A percentile compares a stretch with the other conserved stretches of the same genome.
Evolutionary conservation across 2,329 filamentous ascomycete species (phyloP).

Genomic region (Penicillium corylophilum): DNA sequence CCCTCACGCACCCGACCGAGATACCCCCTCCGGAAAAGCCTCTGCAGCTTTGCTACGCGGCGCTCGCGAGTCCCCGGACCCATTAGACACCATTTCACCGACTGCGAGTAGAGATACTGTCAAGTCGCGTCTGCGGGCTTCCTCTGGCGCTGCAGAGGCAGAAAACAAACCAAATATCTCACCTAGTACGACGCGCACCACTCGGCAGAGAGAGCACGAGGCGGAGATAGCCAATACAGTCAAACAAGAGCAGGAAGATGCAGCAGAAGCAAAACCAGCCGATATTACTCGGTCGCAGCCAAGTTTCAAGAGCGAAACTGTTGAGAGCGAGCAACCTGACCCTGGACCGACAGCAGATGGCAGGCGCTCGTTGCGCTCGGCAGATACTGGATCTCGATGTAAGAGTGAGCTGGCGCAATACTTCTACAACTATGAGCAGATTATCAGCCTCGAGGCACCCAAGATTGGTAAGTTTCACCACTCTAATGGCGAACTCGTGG

Average conservation of each 20-base stretch:
- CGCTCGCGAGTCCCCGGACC: slow-evolving; percentile 24
- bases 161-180: slow-evolving; percentile 13
- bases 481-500: background rate
- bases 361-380: slow-evolving; percentile 77
- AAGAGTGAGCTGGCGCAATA: slow-evolving; percentile 91
- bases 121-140: slow-evolving; percentile 7
- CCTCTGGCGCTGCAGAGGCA: slow-evolving; percentile 1
- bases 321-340: slow-evolving; percentile 8
- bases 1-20: slow-evolving; percentile 11
- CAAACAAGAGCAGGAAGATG: background rate
- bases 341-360: slow-evolving; percentile 39
- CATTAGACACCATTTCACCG: slow-evolving; percentile 27
- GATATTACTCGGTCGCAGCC: slow-evolving; percentile 4
- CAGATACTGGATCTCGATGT: slow-evolving; percentile 75
- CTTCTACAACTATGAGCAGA: slow-evolving; percentile 91
- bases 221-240: background rate
- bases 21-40: slow-evolving; percentile 7
- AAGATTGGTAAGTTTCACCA: slow-evolving; percentile 62
- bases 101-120: slow-evolving; percentile 3
- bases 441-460: slow-evolving; percentile 80
- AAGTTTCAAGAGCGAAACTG: slow-evolving; percentile 6
- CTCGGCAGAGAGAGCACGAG: slow-evolving; percentile 11
- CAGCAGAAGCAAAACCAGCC: background rate
- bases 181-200: slow-evolving; percentile 16
- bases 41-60: slow-evolving; percentile 8